Conservation (phyloP, 768 basidiomycete genomes). For the Boletus rubescentipes region DNA sequence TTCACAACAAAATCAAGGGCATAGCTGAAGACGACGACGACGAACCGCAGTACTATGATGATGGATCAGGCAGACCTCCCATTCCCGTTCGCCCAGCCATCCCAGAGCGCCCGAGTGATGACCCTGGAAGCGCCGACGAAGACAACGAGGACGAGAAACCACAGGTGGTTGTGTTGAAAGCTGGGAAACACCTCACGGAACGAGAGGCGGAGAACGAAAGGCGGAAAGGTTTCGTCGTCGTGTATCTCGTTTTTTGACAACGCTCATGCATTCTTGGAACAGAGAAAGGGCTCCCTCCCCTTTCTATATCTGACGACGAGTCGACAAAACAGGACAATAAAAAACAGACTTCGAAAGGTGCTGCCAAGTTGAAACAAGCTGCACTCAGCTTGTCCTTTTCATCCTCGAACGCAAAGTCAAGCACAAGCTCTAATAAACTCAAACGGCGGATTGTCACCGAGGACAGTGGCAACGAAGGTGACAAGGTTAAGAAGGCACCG, state of each 20-base stretch:
- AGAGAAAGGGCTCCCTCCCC: conserved; percentile 64
- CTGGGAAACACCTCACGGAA: conserved; percentile 83
- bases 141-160: conserved; percentile 77
- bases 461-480: conserved; percentile 25
- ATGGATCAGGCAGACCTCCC: conserved; percentile 68
- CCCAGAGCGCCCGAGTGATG: conserved; percentile 62
- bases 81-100: conserved; percentile 73
- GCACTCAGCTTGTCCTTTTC: conserved; percentile 39
- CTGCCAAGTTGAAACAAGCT: conserved; percentile 24
- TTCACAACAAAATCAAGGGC: conserved; percentile 64
- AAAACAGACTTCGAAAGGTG: conserved; percentile 14
- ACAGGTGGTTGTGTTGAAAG: conserved; percentile 83
- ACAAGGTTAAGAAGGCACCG: conserved; percentile 25
- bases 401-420: conserved; percentile 30
- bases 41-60: conserved; percentile 57
- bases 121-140: conserved; percentile 74
- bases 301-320: conserved; percentile 40
- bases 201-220: conserved; percentile 76
- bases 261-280: conserved; percentile 3
- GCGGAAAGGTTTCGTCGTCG: conserved; percentile 56
- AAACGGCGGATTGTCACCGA: conserved; percentile 39
- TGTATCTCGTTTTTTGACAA: neutral
- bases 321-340: conserved; percentile 30
- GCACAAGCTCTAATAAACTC: conserved; percentile 26
- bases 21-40: conserved; percentile 47